Evolutionary conservation across 768 basidiomycete genomes (phyloP).

Genomic region (Suillus spraguei): DNA sequence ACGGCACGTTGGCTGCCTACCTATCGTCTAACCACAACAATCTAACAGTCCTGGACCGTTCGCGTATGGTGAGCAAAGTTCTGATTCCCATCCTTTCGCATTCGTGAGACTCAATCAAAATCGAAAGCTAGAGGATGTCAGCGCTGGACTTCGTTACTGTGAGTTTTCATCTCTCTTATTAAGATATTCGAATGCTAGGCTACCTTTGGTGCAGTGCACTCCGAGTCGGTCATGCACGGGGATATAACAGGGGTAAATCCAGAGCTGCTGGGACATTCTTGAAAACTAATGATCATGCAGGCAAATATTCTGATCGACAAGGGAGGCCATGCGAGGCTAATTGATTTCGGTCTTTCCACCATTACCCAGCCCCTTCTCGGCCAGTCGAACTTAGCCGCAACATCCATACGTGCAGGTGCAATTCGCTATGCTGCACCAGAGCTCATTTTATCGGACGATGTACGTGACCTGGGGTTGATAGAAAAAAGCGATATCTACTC

Average conservation of each 20-base stretch:
- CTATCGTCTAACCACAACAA: not conserved
- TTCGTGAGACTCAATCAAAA: not conserved
- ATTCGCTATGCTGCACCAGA: not conserved
- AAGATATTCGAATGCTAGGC: not conserved
- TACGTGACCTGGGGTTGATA: not conserved
- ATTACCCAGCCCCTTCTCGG: not conserved
- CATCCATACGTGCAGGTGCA: not conserved
- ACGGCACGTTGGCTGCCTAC: not conserved
- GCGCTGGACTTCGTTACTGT: not conserved
- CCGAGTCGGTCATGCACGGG: not conserved
- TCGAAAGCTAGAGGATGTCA: not conserved
- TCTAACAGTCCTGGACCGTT: not conserved
- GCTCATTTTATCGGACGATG: not conserved
- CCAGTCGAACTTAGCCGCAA: not conserved
- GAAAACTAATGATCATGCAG: not conserved
- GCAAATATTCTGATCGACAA: not conserved
- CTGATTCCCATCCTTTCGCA: not conserved
- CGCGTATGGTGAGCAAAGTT: not conserved
- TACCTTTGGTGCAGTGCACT: not conserved
- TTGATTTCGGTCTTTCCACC: not conserved
- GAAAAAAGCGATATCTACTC: not conserved
- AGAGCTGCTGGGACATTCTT: not conserved
- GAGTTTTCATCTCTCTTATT: not conserved
- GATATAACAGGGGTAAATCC: not conserved
- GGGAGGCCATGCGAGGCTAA: not conserved